Evolutionary conservation across 208 protist genomes (phyloP).

Genomic region (Wallacemonas sp.): DNA sequence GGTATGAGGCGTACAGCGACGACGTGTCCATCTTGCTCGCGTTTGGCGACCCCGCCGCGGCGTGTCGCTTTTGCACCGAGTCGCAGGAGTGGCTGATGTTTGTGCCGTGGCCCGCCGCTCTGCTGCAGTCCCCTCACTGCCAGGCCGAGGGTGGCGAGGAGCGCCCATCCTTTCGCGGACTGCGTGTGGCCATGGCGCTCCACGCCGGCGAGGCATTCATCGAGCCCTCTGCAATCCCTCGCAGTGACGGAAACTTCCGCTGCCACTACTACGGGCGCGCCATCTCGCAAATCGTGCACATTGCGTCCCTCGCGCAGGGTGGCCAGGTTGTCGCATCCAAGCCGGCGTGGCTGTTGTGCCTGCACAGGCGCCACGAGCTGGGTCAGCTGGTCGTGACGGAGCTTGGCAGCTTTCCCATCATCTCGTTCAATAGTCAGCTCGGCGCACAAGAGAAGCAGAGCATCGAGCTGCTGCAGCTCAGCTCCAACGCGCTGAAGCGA

Average conservation of each 20-base stretch:
- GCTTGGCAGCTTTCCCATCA: constrained; percentile 56
- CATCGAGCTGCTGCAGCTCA: constrained; percentile 65
- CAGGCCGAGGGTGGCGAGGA: constrained; percentile 40
- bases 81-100: constrained; percentile 76
- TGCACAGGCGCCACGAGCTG: constrained; percentile 55
- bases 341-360: constrained; percentile 70
- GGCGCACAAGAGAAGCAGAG: constrained; percentile 72
- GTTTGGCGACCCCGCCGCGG: constrained; percentile 67
- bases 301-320: constrained; percentile 65
- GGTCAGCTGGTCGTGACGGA: constrained; percentile 47
- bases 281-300: constrained; percentile 78
- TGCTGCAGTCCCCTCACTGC: constrained; percentile 42
- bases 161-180: constrained; percentile 55
- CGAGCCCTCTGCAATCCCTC: constrained; percentile 67
- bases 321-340: constrained; percentile 79
- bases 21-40: constrained; percentile 78
- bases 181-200: constrained; percentile 74
- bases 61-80: constrained; percentile 83
- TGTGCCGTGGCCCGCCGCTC: constrained; percentile 71
- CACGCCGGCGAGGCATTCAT: constrained; percentile 74
- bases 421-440: constrained; percentile 70
- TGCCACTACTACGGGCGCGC: constrained; percentile 85
- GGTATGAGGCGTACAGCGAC: constrained; percentile 87
- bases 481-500: constrained; percentile 42
- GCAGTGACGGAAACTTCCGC: constrained; percentile 41